phyloP scores from a whole-genome alignment of 202 grass and related monocot genomes.

The Setaria italica region DNA sequence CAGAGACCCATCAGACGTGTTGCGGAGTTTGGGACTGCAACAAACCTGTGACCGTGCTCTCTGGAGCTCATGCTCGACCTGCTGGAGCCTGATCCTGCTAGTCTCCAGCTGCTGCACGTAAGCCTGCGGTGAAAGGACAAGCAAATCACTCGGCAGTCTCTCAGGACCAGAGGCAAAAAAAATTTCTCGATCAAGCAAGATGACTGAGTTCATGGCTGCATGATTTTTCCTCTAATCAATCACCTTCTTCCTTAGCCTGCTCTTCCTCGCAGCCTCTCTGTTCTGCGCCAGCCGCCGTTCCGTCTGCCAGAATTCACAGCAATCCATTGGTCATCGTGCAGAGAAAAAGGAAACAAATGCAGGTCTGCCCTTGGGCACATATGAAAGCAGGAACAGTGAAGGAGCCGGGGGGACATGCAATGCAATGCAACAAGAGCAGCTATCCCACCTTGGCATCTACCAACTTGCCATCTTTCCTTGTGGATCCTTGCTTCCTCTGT shows the following conservation, averaged over 20 bases:
- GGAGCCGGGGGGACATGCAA: neutral
- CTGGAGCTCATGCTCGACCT: conserved; percentile 89
- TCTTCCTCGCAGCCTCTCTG: conserved; percentile 93
- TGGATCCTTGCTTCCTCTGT: conserved; percentile 67
- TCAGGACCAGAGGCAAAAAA: neutral
- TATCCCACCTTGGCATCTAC: conserved; percentile 84
- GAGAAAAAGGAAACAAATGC: neutral
- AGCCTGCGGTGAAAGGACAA: conserved; percentile 56
- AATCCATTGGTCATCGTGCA: neutral
- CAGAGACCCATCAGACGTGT: conserved; percentile 16
- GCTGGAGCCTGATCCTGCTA: conserved; percentile 92
- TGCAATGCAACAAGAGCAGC: neutral
- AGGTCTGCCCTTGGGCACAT: neutral
- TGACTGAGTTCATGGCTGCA: no score
- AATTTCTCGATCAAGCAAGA: neutral
- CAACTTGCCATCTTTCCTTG: conserved; percentile 81
- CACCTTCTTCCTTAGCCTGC: conserved; percentile 94
- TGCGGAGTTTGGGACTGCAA: conserved; percentile 6
- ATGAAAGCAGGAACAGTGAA: neutral
- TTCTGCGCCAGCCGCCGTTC: conserved; percentile 91
- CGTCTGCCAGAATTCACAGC: conserved; percentile 51
- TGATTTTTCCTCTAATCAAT: neutral
- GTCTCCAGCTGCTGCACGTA: conserved; percentile 97
- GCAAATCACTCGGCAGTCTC: neutral
- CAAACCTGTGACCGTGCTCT: conserved; percentile 86